Conservation (phyloP, 2,329 filamentous ascomycete species). For the Exophiala alcalophila region DNA sequence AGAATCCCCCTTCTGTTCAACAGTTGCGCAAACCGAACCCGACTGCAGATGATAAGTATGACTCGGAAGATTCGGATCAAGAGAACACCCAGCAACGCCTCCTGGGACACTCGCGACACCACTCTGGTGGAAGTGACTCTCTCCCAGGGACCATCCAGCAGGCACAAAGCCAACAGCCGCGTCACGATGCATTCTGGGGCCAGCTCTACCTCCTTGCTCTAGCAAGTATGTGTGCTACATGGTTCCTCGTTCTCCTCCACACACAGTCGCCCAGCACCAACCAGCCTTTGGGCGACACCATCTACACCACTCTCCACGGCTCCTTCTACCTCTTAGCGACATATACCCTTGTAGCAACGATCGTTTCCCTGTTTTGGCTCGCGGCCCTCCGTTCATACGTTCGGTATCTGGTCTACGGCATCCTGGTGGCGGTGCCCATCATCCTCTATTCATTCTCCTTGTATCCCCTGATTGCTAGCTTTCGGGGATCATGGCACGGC, state of each 20-base stretch:
- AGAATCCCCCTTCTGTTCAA: constrained; percentile 56
- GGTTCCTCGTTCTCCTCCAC: constrained; percentile 84
- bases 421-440: constrained; percentile 79
- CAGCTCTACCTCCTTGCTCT: constrained; percentile 83
- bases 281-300: constrained; percentile 80
- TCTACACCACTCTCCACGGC: constrained; percentile 82
- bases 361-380: constrained; percentile 88
- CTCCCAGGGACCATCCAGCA: constrained; percentile 57
- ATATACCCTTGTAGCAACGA: constrained; percentile 84
- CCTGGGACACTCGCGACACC: constrained; percentile 45
- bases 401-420: constrained; percentile 73
- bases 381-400: constrained; percentile 84
- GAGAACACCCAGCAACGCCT: constrained; percentile 36
- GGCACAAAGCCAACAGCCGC: constrained; percentile 66
- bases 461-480: constrained; percentile 88
- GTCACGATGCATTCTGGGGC: constrained; percentile 87
- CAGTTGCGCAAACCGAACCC: constrained; percentile 51
- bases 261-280: constrained; percentile 69
- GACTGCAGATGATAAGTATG: constrained; percentile 37
- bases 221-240: constrained; percentile 80
- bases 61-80: constrained; percentile 51
- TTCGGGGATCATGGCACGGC: constrained; percentile 73
- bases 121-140: constrained; percentile 50
- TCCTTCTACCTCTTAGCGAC: constrained; percentile 87
- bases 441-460: constrained; percentile 86